Evolutionary conservation across 768 basidiomycete genomes (phyloP).

Genomic region (Serendipita indica): DNA sequence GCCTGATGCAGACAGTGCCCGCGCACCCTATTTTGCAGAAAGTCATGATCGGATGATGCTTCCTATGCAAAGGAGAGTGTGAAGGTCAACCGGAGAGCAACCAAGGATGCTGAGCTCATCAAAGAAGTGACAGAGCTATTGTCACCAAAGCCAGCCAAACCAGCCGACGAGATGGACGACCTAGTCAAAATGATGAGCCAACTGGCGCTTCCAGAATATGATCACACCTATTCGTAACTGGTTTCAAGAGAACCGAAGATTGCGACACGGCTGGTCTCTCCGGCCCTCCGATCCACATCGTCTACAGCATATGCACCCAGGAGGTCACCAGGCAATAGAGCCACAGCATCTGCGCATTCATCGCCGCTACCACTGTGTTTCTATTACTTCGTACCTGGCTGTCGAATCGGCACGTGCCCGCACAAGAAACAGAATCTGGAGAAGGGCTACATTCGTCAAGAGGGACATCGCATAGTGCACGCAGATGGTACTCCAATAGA

Average conservation of each 20-base stretch:
- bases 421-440: too few relatives aligned
- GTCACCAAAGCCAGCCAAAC: background rate
- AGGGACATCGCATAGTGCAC: too few relatives aligned
- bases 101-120: background rate
- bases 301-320: background rate
- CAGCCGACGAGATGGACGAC: background rate
- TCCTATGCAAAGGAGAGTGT: background rate
- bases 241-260: background rate
- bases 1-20: background rate
- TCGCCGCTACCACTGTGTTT: too few relatives aligned
- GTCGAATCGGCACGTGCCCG: too few relatives aligned
- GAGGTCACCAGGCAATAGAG: too few relatives aligned
- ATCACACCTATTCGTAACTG: background rate
- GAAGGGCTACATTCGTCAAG: too few relatives aligned
- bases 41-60: background rate
- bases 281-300: background rate
- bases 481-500: too few relatives aligned
- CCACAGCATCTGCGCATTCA: too few relatives aligned
- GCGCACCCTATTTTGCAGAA: background rate
- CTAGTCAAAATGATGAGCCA: background rate
- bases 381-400: too few relatives aligned
- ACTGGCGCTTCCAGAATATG: background rate
- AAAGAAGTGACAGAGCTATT: background rate
- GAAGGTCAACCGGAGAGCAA: background rate
- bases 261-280: background rate